A percentile compares a stretch with the other conserved stretches of the same genome.
phyloP scores from a whole-genome alignment of 1,139 yeast species.

The Pichia sp. region DNA sequence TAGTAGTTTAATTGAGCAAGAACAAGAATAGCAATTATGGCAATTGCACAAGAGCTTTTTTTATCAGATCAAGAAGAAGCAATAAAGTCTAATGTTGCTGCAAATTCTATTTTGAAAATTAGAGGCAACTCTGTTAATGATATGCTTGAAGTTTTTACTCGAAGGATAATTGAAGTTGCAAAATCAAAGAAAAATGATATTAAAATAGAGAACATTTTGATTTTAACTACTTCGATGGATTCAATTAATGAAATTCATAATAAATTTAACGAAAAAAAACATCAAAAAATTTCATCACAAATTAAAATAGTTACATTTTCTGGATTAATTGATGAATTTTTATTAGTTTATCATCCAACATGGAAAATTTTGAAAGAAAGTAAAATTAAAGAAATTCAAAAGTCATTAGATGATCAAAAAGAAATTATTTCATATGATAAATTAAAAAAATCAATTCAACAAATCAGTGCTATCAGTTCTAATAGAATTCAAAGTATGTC shows the following conservation, averaged over 20 bases:
- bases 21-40: too few relatives aligned
- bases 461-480: constrained; percentile 2
- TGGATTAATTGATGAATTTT: constrained; percentile 1
- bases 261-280: neutral
- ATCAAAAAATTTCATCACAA: neutral
- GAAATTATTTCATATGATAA: constrained; percentile 3
- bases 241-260: neutral
- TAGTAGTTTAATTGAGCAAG: too few relatives aligned
- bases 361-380: constrained; percentile 2
- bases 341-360: neutral
- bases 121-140: neutral
- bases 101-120: neutral
- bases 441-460: constrained; percentile 7
- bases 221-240: neutral
- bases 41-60: too few relatives aligned
- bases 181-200: neutral
- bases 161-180: neutral
- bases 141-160: neutral
- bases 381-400: neutral
- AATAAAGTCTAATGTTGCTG: too few relatives aligned
- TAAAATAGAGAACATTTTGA: neutral
- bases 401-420: neutral
- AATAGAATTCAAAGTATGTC: constrained; percentile 1
- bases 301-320: constrained; percentile 2
- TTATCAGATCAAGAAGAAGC: too few relatives aligned